Evolutionary conservation across 495 filamentous ascomycete genomes (phyloP).

Genomic region (Aspergillus funiculosus): DNA sequence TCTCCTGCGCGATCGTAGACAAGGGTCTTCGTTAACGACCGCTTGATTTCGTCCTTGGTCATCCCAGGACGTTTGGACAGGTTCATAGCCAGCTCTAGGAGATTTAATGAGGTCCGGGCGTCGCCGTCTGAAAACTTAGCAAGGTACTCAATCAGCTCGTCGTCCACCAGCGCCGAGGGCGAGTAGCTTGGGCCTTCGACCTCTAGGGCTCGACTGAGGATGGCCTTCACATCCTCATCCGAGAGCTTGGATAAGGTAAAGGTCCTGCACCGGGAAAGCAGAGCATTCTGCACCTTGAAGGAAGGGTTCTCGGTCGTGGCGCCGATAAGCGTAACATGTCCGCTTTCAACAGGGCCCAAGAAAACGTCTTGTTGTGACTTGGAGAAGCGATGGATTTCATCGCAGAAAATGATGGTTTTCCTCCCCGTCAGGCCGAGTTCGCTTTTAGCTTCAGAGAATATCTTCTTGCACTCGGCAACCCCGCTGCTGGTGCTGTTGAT

Average conservation of each 20-base stretch:
- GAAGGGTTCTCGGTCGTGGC: conserved; percentile 96
- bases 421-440: conserved; percentile 77
- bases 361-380: conserved; percentile 96
- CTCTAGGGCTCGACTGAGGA: conserved; percentile 67
- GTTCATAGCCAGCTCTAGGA: conserved; percentile 79
- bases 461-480: conserved; percentile 92
- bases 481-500: conserved; percentile 90
- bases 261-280: conserved; percentile 83
- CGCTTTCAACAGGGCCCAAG: conserved; percentile 84
- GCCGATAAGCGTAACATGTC: conserved; percentile 85
- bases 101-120: conserved; percentile 85
- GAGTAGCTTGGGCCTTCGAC: conserved; percentile 52
- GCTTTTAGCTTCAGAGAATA: conserved; percentile 78
- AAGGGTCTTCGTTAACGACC: conserved; percentile 76
- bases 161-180: conserved; percentile 61
- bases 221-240: conserved; percentile 61
- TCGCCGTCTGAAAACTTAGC: conserved; percentile 85
- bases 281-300: conserved; percentile 85
- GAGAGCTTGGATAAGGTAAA: conserved; percentile 77
- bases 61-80: conserved; percentile 48
- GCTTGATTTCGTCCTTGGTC: conserved; percentile 65
- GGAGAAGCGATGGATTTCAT: conserved; percentile 92
- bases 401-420: conserved; percentile 95
- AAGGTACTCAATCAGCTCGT: conserved; percentile 72
- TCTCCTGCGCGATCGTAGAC: conserved; percentile 94